Evolutionary conservation across 2,329 filamentous ascomycete species (phyloP).

Genomic region (Hypoxylon sp.): DNA sequence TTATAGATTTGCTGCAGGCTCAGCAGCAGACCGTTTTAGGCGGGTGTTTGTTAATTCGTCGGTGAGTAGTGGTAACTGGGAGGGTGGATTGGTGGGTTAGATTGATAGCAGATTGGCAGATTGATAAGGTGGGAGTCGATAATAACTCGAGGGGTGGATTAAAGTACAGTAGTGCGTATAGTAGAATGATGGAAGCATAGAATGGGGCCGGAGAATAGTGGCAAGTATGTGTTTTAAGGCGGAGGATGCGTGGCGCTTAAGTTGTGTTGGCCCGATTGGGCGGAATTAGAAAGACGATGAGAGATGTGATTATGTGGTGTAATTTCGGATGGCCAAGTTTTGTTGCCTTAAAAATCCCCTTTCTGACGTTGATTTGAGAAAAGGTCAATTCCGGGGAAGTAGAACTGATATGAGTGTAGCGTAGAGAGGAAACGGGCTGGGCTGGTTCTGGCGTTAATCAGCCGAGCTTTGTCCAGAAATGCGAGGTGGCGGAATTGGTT

Average conservation of each 20-base stretch:
- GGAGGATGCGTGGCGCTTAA: slow-evolving; percentile 14
- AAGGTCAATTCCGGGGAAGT: not conserved
- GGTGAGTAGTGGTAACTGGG: slow-evolving; percentile 8
- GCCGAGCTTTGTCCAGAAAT: slow-evolving; percentile 41
- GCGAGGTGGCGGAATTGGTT: slow-evolving; percentile 20
- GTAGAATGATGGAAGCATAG: slow-evolving; percentile 10
- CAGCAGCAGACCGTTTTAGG: slow-evolving; percentile 43
- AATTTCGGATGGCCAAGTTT: slow-evolving; percentile 35
- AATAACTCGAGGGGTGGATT: slow-evolving; percentile 41
- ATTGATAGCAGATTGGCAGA: slow-evolving; percentile 28
- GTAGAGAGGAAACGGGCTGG: slow-evolving; percentile 1
- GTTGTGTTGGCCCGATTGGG: slow-evolving; percentile 21
- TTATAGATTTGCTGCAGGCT: slow-evolving; percentile 47
- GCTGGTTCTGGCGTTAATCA: slow-evolving; percentile 22
- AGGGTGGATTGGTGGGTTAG: slow-evolving; percentile 16
- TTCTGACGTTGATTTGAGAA: slow-evolving; percentile 21
- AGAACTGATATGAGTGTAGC: slow-evolving; percentile 6
- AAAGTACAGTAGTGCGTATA: slow-evolving; percentile 6
- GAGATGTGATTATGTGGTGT: slow-evolving; percentile 12
- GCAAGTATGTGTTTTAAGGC: slow-evolving; percentile 3
- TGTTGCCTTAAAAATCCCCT: slow-evolving; percentile 21
- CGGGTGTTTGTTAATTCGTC: slow-evolving; percentile 32
- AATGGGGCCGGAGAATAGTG: slow-evolving; percentile 22
- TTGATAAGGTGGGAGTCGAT: slow-evolving; percentile 38
- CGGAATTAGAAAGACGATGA: slow-evolving; percentile 13